Conservation (phyloP, 495 filamentous ascomycete genomes). For the Oleoguttula mirabilis region DNA sequence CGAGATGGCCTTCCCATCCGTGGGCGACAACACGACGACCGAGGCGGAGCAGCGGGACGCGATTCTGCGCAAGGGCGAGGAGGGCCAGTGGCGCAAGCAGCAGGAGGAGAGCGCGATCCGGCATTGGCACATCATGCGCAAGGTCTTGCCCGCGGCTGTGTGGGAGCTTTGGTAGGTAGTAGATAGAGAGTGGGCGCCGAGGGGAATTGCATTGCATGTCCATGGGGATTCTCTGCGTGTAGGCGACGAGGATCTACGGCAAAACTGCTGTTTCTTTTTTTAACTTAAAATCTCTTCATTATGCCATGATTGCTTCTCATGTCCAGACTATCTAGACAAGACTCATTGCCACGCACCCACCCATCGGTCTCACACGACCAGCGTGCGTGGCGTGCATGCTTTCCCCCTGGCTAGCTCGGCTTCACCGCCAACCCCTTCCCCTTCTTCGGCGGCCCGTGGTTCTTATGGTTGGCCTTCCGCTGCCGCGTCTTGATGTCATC, state of each 20-base stretch:
- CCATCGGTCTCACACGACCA: no score
- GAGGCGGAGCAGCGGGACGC: conserved; percentile 12
- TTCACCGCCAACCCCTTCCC: conserved; percentile 6
- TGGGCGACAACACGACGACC: background rate
- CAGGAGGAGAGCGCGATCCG: conserved; percentile 63
- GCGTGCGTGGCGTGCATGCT: no score
- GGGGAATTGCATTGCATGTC: no score
- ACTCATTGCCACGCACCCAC: no score
- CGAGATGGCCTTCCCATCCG: conserved; percentile 36
- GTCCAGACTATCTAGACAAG: no score
- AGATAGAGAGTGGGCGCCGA: no score
- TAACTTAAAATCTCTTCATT: no score
- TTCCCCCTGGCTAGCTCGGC: no score
- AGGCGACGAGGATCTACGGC: no score
- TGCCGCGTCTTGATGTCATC: conserved; percentile 18
- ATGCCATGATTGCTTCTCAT: no score
- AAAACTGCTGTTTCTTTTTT: no score
- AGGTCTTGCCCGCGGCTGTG: conserved; percentile 59
- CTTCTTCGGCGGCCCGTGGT: conserved; percentile 25
- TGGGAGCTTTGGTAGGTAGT: conserved; percentile 97
- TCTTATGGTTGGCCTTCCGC: conserved; percentile 22
- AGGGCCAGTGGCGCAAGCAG: conserved; percentile 34
- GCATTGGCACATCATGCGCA: conserved; percentile 88
- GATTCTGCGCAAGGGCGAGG: conserved; percentile 44
- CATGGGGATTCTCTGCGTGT: no score